These are phyloP conservation scores for Pestalotiopsis sp. DNA, from an alignment of 2,329 filamentous ascomycete species.

Conservation along the genomic window DNA sequence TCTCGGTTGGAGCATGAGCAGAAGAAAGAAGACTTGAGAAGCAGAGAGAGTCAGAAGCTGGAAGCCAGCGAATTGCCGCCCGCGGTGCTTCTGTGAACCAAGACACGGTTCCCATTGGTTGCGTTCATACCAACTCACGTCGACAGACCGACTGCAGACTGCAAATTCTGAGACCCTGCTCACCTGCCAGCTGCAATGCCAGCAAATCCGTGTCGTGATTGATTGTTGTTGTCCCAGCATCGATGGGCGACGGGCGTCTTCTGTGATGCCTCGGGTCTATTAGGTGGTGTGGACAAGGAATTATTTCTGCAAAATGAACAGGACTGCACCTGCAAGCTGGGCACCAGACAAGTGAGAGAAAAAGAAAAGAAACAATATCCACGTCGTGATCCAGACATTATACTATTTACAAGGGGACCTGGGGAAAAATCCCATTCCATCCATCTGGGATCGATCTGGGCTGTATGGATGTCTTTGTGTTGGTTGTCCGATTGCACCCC, in stretches of 20 bases:
- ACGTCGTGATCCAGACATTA: background rate
- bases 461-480: background rate
- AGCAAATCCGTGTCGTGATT: background rate
- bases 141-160: background rate
- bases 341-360: background rate
- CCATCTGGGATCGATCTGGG: background rate
- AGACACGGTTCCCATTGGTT: background rate
- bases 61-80: background rate
- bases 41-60: background rate
- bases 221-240: background rate
- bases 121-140: background rate
- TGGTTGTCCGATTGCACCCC: constrained; percentile 1
- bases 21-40: background rate
- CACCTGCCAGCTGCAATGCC: constrained; percentile 2
- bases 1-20: background rate
- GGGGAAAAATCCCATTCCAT: background rate
- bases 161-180: constrained; percentile 2
- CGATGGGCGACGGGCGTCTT: too few species aligned
- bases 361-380: background rate
- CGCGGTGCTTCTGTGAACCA: background rate
- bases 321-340: constrained; percentile 9
- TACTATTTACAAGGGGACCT: background rate
- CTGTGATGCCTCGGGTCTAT: background rate
- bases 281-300: background rate
- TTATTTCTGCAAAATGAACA: background rate